A percentile compares a stretch with the other conserved stretches of the same genome.
phyloP scores from a whole-genome alignment of 2,329 filamentous ascomycete genomes.

The Hypocrella siamensis region DNA sequence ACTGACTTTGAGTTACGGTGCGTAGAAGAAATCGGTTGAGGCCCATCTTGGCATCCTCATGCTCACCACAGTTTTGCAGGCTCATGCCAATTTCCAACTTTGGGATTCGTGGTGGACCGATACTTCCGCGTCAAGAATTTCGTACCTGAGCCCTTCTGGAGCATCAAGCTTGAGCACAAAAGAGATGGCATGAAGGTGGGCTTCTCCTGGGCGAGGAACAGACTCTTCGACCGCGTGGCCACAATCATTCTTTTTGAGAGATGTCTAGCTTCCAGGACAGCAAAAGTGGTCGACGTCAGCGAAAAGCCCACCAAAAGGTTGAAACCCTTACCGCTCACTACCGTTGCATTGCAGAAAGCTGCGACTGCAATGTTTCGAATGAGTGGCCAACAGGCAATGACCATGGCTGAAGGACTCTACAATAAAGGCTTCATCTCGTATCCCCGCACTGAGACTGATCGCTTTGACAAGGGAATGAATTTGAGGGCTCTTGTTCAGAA shows the following conservation, averaged over 20 bases:
- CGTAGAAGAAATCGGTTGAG: no score
- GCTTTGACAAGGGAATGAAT: constrained; percentile 84
- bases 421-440: constrained; percentile 95
- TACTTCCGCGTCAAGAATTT: constrained; percentile 93
- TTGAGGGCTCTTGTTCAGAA: constrained; percentile 67
- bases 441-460: constrained; percentile 90
- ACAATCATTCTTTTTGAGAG: constrained; percentile 73
- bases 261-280: constrained; percentile 61
- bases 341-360: constrained; percentile 91
- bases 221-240: constrained; percentile 75
- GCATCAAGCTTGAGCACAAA: constrained; percentile 68
- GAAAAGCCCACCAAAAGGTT: constrained; percentile 89
- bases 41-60: no score
- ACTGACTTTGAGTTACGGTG: constrained; percentile 68
- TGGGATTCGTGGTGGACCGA: constrained; percentile 92
- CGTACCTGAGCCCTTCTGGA: constrained; percentile 83
- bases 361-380: constrained; percentile 80
- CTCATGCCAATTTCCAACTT: constrained; percentile 90
- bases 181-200: constrained; percentile 65
- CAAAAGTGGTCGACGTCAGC: constrained; percentile 69
- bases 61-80: constrained; percentile 24
- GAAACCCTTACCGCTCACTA: constrained; percentile 86
- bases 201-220: constrained; percentile 69
- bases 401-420: constrained; percentile 72
- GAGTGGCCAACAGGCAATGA: constrained; percentile 84